Percentiles rank a stretch among this genome's conserved stretches.
Conservation (phyloP, 345 rosid genomes). For the Clarkia xantiana region DNA sequence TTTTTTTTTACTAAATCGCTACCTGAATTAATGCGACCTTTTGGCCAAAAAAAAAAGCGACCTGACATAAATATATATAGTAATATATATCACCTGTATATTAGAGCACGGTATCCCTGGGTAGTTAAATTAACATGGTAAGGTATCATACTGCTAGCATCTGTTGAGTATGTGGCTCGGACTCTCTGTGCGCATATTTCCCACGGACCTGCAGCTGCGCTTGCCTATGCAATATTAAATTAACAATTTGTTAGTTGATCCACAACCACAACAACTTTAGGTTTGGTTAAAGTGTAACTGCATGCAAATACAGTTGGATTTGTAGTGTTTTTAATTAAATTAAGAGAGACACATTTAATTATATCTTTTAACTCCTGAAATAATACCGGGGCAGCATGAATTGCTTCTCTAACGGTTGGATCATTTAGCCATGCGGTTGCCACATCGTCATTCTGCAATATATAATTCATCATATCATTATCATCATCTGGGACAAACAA, state of each 20-base stretch:
- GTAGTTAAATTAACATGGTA: constrained; percentile 18
- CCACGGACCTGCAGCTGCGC: constrained; percentile 7
- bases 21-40: no score
- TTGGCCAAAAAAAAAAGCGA: no score
- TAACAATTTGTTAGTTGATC: background rate
- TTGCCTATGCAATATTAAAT: constrained; percentile 1
- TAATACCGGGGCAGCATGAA: constrained; percentile 34
- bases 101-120: constrained; percentile 24
- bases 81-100: constrained; percentile 25
- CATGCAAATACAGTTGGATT: no score
- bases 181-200: constrained; percentile 5
- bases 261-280: no score
- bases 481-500: no score
- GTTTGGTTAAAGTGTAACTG: no score
- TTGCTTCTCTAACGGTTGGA: constrained; percentile 28
- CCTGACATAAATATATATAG: background rate
- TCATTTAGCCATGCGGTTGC: constrained; percentile 36
- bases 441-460: constrained; percentile 28
- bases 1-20: no score
- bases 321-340: no score
- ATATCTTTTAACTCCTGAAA: background rate
- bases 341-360: no score
- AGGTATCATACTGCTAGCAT: constrained; percentile 16
- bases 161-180: constrained; percentile 6
- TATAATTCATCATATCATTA: background rate